Evolutionary conservation across 148 eudicot species (phyloP).

Genomic region (Cornus controversa): DNA sequence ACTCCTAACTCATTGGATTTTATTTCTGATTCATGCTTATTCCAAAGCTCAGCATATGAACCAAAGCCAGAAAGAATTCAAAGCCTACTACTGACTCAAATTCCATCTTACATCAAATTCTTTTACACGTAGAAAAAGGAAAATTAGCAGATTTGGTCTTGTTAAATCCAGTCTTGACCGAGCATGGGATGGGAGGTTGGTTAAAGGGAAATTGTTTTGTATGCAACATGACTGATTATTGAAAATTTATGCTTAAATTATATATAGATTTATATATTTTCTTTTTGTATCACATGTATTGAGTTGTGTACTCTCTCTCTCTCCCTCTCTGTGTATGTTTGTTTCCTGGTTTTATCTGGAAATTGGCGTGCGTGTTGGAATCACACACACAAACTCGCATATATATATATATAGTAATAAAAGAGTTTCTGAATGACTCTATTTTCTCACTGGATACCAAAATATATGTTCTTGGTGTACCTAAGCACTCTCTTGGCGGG

Average conservation of each 20-base stretch:
- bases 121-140: not conserved
- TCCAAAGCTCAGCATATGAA: not conserved
- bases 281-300: too few relatives aligned
- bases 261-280: too few relatives aligned
- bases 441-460: too few relatives aligned
- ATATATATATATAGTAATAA: too few relatives aligned
- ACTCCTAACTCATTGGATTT: not conserved
- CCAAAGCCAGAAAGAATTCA: constrained; percentile 7
- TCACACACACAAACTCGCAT: too few relatives aligned
- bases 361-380: too few relatives aligned
- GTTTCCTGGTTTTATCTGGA: too few relatives aligned
- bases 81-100: not conserved
- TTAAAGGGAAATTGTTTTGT: not conserved
- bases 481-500: not conserved
- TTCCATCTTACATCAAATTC: not conserved
- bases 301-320: too few relatives aligned
- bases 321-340: too few relatives aligned
- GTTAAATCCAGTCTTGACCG: not conserved
- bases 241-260: not conserved
- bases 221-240: not conserved
- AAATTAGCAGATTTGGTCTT: not conserved
- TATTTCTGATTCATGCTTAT: constrained; percentile 10
- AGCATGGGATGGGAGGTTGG: not conserved
- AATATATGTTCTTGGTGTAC: too few relatives aligned
- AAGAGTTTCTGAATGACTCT: too few relatives aligned